phyloP scores from a whole-genome alignment of 805 yeast species.

The Candida chilensis region DNA sequence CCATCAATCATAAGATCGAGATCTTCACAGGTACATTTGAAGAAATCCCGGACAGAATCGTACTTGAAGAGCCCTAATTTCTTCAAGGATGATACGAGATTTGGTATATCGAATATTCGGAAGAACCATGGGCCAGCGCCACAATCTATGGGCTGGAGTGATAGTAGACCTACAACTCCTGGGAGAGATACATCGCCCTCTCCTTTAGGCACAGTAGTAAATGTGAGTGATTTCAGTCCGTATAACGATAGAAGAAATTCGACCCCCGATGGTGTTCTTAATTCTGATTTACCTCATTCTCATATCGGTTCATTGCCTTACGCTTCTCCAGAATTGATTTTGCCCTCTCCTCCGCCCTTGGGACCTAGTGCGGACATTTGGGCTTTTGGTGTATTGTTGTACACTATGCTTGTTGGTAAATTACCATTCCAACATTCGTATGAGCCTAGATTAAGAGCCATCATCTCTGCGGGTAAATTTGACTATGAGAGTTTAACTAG shows the following conservation, averaged over 20 bases:
- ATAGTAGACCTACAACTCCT: too few species aligned
- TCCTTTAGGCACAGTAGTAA: too few species aligned
- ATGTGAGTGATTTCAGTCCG: too few species aligned
- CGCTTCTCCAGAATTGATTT: slow-evolving; percentile 80
- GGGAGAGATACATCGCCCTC: too few species aligned
- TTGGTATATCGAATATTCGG: background rate
- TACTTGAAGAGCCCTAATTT: too few species aligned
- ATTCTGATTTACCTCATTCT: slow-evolving; percentile 44
- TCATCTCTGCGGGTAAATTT: slow-evolving; percentile 61
- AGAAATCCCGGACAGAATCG: too few species aligned
- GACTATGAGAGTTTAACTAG: slow-evolving; percentile 33
- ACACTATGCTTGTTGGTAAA: slow-evolving; percentile 63
- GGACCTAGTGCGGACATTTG: slow-evolving; percentile 77
- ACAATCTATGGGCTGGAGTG: background rate
- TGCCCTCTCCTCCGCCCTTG: slow-evolving; percentile 49
- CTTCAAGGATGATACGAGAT: too few species aligned
- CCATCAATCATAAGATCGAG: slow-evolving; percentile 21
- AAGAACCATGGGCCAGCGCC: background rate
- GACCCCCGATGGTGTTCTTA: slow-evolving; percentile 9
- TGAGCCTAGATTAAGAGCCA: slow-evolving; percentile 68
- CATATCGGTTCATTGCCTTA: slow-evolving; percentile 88
- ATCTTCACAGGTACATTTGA: slow-evolving; percentile 11
- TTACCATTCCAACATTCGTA: slow-evolving; percentile 81
- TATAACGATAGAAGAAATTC: slow-evolving; percentile 5
- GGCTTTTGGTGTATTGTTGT: slow-evolving; percentile 81